These are phyloP conservation scores for Prillingera fragicola DNA, from an alignment of 1,284 basidiomycete genomes.

Conservation along the genomic window DNA sequence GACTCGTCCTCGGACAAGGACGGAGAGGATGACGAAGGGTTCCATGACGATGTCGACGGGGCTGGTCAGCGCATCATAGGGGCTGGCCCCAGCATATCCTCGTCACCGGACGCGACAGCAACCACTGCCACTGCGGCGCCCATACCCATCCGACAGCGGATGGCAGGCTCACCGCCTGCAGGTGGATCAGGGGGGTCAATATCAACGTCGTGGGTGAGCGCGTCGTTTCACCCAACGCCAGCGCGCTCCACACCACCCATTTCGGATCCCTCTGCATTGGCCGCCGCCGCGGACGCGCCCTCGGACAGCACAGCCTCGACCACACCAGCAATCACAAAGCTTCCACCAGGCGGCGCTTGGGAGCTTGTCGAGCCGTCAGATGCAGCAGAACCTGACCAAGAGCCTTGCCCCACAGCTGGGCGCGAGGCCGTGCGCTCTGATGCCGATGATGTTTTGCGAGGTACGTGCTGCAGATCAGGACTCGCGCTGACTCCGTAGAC, in stretches of 20 bases:
- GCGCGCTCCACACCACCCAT: slow-evolving; percentile 24
- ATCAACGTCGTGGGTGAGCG: slow-evolving; percentile 35
- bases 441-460: slow-evolving; percentile 64
- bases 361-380: slow-evolving; percentile 42
- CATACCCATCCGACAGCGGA: slow-evolving; percentile 8
- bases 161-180: neutral
- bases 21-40: slow-evolving; percentile 31
- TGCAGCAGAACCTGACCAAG: slow-evolving; percentile 10
- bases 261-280: no score
- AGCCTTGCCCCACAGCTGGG: slow-evolving; percentile 36
- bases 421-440: slow-evolving; percentile 58
- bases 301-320: slow-evolving; percentile 5
- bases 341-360: slow-evolving; percentile 45
- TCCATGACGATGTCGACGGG: neutral
- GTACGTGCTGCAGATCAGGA: no score
- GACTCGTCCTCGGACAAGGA: slow-evolving; percentile 80
- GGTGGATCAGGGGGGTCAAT: slow-evolving; percentile 8
- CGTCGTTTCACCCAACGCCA: slow-evolving; percentile 29
- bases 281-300: neutral
- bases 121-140: slow-evolving; percentile 5
- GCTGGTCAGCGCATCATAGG: neutral
- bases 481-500: slow-evolving; percentile 49
- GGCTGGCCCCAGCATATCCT: slow-evolving; percentile 3
- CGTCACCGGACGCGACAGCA: neutral
- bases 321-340: slow-evolving; percentile 4